phyloP scores from a whole-genome alignment of 2,329 filamentous ascomycete species.

The Cercospora citrullina region DNA sequence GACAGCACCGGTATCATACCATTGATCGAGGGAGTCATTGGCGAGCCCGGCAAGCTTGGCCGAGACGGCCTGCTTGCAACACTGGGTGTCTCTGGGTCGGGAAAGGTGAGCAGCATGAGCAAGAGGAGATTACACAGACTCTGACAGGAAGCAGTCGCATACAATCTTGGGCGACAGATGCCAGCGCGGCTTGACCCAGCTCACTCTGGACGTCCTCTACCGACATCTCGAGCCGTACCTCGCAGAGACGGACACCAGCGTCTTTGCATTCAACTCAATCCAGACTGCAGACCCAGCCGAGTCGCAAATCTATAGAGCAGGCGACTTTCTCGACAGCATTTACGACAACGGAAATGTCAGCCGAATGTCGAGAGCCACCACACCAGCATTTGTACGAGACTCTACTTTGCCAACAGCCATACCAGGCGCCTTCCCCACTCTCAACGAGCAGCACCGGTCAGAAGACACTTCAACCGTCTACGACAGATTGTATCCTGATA shows the following conservation, averaged over 20 bases:
- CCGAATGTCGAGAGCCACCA: constrained; percentile 46
- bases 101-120: constrained; percentile 65
- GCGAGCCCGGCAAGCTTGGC: constrained; percentile 69
- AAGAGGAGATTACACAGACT: neutral
- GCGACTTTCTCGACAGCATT: constrained; percentile 74
- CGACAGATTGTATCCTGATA: constrained; percentile 37
- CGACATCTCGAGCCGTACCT: constrained; percentile 73
- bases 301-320: constrained; percentile 71
- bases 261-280: constrained; percentile 70
- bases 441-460: constrained; percentile 22
- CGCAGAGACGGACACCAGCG: constrained; percentile 58
- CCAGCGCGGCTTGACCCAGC: constrained; percentile 86
- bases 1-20: constrained; percentile 72
- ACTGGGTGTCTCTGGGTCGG: constrained; percentile 89
- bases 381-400: constrained; percentile 48
- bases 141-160: constrained; percentile 66
- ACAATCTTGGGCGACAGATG: constrained; percentile 87
- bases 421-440: constrained; percentile 34
- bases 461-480: constrained; percentile 32
- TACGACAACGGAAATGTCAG: constrained; percentile 65
- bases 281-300: constrained; percentile 78
- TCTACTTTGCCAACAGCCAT: constrained; percentile 25
- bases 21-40: constrained; percentile 78
- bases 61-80: constrained; percentile 90
- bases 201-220: constrained; percentile 87